Conservation (phyloP, 2,329 filamentous ascomycete species). For the Hypoxylon sp. region DNA sequence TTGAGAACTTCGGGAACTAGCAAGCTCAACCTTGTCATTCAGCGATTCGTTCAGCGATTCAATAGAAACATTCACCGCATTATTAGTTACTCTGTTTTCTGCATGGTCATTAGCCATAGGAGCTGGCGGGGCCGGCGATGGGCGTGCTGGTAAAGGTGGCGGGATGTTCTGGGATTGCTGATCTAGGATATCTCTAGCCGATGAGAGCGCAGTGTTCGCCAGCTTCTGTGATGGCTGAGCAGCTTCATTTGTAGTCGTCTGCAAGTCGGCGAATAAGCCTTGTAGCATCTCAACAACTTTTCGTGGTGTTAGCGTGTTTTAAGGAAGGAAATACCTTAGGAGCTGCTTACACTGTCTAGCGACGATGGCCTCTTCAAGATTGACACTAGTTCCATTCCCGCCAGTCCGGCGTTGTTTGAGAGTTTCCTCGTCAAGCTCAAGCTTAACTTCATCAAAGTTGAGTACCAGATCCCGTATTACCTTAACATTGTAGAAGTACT, state of each 20-base stretch:
- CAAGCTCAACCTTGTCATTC: conserved; percentile 58
- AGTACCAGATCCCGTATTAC: conserved; percentile 85
- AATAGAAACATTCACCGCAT: conserved; percentile 55
- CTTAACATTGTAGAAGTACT: conserved; percentile 93
- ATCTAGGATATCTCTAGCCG: conserved; percentile 58
- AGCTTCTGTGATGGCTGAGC: conserved; percentile 82
- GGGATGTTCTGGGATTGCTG: conserved; percentile 51
- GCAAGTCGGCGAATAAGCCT: conserved; percentile 78
- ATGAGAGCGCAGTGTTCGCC: conserved; percentile 82
- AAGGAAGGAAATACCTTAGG: neutral
- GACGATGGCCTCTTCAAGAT: conserved; percentile 71
- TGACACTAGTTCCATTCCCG: conserved; percentile 69
- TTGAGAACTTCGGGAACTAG: conserved; percentile 66
- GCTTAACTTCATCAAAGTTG: conserved; percentile 78
- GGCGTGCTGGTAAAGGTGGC: conserved; percentile 67
- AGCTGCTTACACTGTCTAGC: conserved; percentile 80
- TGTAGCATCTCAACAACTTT: conserved; percentile 82
- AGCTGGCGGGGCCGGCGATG: conserved; percentile 58
- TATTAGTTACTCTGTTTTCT: conserved; percentile 30
- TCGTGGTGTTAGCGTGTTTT: conserved; percentile 32
- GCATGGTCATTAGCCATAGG: conserved; percentile 49
- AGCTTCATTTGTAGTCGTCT: conserved; percentile 71
- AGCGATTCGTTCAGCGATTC: conserved; percentile 53
- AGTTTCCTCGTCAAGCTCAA: conserved; percentile 75
- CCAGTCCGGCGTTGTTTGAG: conserved; percentile 80